phyloP scores from a whole-genome alignment of 768 basidiomycete genomes.

The Tulasnella sp. region DNA sequence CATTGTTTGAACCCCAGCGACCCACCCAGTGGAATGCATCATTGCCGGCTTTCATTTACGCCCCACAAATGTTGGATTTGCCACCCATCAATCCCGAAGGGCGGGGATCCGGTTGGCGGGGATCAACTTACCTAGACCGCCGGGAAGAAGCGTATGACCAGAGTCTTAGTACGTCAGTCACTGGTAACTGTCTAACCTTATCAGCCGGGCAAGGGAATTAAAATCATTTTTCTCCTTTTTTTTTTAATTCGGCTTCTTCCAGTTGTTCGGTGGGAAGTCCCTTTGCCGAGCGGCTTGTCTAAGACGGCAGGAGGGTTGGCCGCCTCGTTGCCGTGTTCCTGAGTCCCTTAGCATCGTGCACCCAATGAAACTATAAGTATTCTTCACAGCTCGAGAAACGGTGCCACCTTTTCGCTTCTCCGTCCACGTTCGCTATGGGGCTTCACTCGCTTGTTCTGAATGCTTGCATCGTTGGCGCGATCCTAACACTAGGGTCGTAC shows the following conservation, averaged over 20 bases:
- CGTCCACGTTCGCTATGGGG: neutral
- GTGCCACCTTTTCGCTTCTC: neutral
- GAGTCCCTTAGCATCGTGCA: neutral
- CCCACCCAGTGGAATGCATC: neutral
- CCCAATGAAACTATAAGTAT: neutral
- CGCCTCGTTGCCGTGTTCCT: neutral
- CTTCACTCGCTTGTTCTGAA: neutral
- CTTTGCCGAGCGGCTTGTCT: too few species aligned
- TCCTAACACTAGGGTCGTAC: neutral
- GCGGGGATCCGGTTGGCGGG: neutral
- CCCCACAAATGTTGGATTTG: neutral
- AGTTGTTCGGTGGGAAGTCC: too few species aligned
- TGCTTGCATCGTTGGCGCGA: neutral
- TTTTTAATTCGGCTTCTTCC: too few species aligned
- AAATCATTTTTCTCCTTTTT: too few species aligned
- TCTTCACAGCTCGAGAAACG: neutral
- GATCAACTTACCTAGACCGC: neutral
- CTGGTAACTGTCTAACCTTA: too few species aligned
- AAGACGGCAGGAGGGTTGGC: too few species aligned
- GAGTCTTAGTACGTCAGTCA: too few species aligned
- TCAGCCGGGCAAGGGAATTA: too few species aligned
- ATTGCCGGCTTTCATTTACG: neutral
- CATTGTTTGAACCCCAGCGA: neutral
- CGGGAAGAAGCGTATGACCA: neutral
- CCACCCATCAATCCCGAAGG: too few species aligned